Evolutionary conservation across 2,329 filamentous ascomycete genomes (phyloP).

Genomic region (Apiospora malaysiana): DNA sequence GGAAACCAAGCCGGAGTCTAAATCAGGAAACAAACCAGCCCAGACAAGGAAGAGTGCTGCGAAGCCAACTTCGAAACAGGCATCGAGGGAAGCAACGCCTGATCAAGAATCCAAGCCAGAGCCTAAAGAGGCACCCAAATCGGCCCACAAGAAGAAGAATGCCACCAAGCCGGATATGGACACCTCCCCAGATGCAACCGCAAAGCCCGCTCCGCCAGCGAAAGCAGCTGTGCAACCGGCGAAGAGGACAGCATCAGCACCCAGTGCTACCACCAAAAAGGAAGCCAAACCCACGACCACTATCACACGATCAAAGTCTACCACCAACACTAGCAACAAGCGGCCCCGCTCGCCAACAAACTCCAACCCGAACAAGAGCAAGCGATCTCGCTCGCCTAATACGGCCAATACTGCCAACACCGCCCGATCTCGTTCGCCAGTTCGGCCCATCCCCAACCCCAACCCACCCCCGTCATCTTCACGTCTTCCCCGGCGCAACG

Average conservation of each 20-base stretch:
- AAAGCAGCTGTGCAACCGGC: conserved; percentile 25
- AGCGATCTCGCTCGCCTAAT: neutral
- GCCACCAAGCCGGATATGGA: neutral
- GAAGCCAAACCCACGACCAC: neutral
- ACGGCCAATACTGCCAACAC: neutral
- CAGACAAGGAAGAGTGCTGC: conserved; percentile 16
- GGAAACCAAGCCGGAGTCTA: conserved; percentile 25
- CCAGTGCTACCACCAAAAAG: conserved; percentile 12
- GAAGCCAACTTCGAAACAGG: neutral
- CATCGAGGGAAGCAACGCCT: conserved; percentile 16
- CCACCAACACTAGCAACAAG: neutral
- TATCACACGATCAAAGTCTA: neutral
- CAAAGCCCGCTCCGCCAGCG: conserved; percentile 23
- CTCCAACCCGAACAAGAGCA: neutral
- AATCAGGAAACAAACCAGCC: conserved; percentile 19
- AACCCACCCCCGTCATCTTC: conserved; percentile 40
- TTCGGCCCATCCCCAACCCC: conserved; percentile 31
- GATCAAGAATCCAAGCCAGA: neutral
- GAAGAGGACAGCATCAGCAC: conserved; percentile 30
- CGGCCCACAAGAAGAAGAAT: neutral
- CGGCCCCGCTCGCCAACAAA: conserved; percentile 8
- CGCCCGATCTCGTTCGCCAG: conserved; percentile 31
- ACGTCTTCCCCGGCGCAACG: conserved; percentile 43
- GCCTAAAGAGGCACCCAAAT: neutral
- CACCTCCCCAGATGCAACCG: conserved; percentile 11